These are phyloP conservation scores for Ganoderma lucidum DNA, from an alignment of 1,284 basidiomycete species.

Conservation along the genomic window DNA sequence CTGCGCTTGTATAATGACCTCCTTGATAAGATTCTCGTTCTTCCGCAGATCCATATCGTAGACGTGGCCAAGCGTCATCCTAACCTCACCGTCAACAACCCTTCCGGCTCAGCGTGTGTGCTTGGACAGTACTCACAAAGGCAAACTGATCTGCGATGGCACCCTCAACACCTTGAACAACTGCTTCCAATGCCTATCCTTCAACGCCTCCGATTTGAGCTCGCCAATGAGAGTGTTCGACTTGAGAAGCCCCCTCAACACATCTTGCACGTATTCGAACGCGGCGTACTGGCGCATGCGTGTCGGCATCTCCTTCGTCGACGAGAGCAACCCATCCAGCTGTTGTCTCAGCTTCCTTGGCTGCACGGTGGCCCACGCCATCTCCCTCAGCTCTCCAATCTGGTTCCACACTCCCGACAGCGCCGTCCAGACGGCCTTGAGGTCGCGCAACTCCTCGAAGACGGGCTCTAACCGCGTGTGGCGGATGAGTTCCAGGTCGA, in stretches of 20 bases:
- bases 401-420: conserved; percentile 97
- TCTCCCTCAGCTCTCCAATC: conserved; percentile 89
- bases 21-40: conserved; percentile 92
- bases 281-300: conserved; percentile 99
- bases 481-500: conserved; percentile 90
- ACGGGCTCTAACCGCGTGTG: conserved; percentile 94
- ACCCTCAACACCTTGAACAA: conserved; percentile 91
- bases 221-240: conserved; percentile 91
- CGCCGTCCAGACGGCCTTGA: conserved; percentile 99
- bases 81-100: conserved; percentile 37
- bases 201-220: conserved; percentile 96
- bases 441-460: conserved; percentile 93
- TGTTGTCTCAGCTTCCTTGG: conserved; percentile 95
- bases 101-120: neutral
- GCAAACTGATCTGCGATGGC: conserved; percentile 70
- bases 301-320: conserved; percentile 98
- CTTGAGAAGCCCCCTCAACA: conserved; percentile 87
- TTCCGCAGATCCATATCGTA: conserved; percentile 97
- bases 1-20: conserved; percentile 97
- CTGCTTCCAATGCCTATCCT: conserved; percentile 99
- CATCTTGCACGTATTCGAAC: conserved; percentile 97
- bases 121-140: conserved; percentile 58
- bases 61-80: conserved; percentile 96
- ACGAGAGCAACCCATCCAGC: conserved; percentile 87
- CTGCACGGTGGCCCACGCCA: conserved; percentile 92